A percentile compares a stretch with the other conserved stretches of the same genome.
phyloP scores from a whole-genome alignment of 345 rosid genomes.

The Bruguiera gymnorhiza region DNA sequence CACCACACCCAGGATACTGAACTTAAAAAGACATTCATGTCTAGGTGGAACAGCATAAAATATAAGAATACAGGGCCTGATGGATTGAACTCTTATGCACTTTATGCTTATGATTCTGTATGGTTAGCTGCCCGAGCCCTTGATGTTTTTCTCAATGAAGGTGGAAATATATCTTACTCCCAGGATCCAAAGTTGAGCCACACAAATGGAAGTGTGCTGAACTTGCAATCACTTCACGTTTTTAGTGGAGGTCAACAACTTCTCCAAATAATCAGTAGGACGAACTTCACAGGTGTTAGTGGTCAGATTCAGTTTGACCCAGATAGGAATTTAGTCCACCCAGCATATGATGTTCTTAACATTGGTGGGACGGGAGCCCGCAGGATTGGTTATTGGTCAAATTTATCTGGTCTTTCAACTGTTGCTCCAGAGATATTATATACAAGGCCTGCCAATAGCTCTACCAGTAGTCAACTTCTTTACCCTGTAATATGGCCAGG shows the following conservation, averaged over 20 bases:
- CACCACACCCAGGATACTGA: slow-evolving; percentile 73
- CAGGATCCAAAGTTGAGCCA: slow-evolving; percentile 47
- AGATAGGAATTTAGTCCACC: slow-evolving; percentile 55
- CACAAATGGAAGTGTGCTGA: slow-evolving; percentile 45
- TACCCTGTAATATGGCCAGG: slow-evolving; percentile 81
- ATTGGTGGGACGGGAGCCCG: slow-evolving; percentile 54
- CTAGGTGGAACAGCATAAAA: slow-evolving; percentile 54
- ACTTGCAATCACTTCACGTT: slow-evolving; percentile 50
- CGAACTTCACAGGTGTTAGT: slow-evolving; percentile 67
- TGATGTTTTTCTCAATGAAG: slow-evolving; percentile 49
- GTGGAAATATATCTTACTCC: slow-evolving; percentile 69
- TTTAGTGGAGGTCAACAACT: slow-evolving; percentile 72
- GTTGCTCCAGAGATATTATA: slow-evolving; percentile 60
- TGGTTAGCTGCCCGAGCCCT: slow-evolving; percentile 90
- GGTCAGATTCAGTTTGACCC: slow-evolving; percentile 59
- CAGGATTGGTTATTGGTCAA: slow-evolving; percentile 91
- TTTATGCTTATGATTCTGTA: slow-evolving; percentile 88
- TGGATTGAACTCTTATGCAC: slow-evolving; percentile 69
- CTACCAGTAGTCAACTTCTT: slow-evolving; percentile 50
- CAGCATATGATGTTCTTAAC: slow-evolving; percentile 77
- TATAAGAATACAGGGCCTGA: slow-evolving; percentile 20
- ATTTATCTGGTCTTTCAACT: slow-evolving; percentile 64
- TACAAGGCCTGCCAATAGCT: slow-evolving; percentile 47
- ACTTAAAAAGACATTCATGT: slow-evolving; percentile 42
- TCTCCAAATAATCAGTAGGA: slow-evolving; percentile 51